Evolutionary conservation across 345 rosid species (phyloP).

Genomic region (Pugionium dolabratum): DNA sequence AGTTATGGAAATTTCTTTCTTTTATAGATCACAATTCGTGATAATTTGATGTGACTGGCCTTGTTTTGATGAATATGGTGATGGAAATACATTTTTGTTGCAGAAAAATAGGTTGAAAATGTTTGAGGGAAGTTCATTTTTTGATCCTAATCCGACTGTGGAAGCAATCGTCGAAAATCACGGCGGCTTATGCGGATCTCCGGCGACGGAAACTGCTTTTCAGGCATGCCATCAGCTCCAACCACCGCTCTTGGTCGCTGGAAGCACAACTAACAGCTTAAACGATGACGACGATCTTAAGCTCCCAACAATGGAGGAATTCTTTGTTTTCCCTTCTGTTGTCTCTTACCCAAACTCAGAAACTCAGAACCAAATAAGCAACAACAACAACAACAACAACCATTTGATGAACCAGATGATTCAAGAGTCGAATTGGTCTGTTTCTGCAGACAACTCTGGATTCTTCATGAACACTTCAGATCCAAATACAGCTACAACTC

Average conservation of each 20-base stretch:
- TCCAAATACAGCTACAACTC: constrained; percentile 38
- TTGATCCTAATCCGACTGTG: constrained; percentile 45
- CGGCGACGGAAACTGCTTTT: constrained; percentile 12
- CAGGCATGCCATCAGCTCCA: constrained; percentile 22
- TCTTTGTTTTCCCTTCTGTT: constrained; percentile 38
- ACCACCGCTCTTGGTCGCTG: constrained; percentile 30
- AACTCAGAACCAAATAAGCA: constrained; percentile 24
- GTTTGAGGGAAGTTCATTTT: constrained; percentile 52
- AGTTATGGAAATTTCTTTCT: background rate
- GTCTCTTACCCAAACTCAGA: constrained; percentile 32
- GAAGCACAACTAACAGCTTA: constrained; percentile 39
- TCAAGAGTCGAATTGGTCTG: constrained; percentile 39
- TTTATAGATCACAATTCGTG: background rate
- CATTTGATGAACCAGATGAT: constrained; percentile 45
- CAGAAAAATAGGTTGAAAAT: constrained; percentile 35
- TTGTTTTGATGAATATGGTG: background rate
- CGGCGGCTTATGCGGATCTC: constrained; percentile 16
- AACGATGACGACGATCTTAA: constrained; percentile 41
- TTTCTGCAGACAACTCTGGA: constrained; percentile 37
- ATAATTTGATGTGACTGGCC: background rate
- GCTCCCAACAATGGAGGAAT: constrained; percentile 41
- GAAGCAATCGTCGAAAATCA: constrained; percentile 35
- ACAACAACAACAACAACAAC: constrained; percentile 26
- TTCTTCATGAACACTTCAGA: constrained; percentile 41
- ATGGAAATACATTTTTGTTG: constrained; percentile 2